phyloP scores from a whole-genome alignment of 176 grass and related monocot species.

The Miscanthus lutarioriparius region DNA sequence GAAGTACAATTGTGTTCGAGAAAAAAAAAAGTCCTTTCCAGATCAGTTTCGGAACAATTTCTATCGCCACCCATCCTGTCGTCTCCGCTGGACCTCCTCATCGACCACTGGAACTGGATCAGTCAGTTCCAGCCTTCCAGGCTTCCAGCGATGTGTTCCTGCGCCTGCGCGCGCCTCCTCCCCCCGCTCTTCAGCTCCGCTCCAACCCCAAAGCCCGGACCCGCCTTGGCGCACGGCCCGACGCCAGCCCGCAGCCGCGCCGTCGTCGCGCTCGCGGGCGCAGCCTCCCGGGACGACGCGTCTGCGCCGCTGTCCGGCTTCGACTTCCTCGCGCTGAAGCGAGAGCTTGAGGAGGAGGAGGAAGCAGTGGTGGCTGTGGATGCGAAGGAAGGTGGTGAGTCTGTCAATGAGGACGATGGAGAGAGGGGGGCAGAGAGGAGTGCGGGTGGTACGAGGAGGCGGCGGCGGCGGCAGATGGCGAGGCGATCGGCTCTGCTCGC shows the following conservation, averaged over 20 bases:
- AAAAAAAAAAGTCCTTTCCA: no score
- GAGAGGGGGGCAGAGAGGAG: conserved; percentile 30
- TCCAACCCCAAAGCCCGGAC: conserved; percentile 15
- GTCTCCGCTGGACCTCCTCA: neutral
- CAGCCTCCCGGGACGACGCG: conserved; percentile 32
- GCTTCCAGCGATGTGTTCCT: conserved; percentile 46
- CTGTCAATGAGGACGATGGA: conserved; percentile 20
- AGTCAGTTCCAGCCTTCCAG: neutral
- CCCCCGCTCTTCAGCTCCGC: conserved; percentile 24
- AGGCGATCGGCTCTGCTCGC: conserved; percentile 76
- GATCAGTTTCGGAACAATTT: no score
- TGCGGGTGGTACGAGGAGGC: neutral
- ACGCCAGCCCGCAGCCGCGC: neutral
- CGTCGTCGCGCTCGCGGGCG: conserved; percentile 30
- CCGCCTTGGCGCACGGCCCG: neutral
- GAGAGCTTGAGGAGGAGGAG: conserved; percentile 63
- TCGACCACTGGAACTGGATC: neutral
- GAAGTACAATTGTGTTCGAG: no score
- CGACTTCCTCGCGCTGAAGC: conserved; percentile 83
- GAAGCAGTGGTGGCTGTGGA: conserved; percentile 2
- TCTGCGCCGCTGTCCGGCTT: conserved; percentile 57
- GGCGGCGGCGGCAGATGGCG: conserved; percentile 54
- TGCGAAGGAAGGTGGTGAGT: conserved; percentile 11
- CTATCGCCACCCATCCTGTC: neutral
- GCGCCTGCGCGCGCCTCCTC: conserved; percentile 42